Percentiles rank a stretch among this genome's conserved stretches.
Evolutionary conservation across 371 early-diverging fungal species (phyloP).

Genomic region (Nosema muscidifuracis): DNA sequence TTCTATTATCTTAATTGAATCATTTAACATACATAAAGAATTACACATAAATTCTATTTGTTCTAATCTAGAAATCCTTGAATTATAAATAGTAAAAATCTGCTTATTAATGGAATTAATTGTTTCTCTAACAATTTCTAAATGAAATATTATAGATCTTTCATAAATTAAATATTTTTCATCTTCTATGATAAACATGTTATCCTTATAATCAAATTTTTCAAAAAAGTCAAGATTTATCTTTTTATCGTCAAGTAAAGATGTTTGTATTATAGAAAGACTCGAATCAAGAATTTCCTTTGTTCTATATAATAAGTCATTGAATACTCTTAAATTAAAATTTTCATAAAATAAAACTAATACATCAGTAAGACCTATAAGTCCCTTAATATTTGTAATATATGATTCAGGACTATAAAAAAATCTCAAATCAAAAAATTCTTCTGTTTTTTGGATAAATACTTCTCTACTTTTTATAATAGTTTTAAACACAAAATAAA

Average conservation of each 20-base stretch:
- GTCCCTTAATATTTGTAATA: conserved; percentile 3
- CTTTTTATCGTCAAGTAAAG: not conserved
- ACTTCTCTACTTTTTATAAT: conserved; percentile 11
- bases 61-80: not conserved
- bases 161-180: not conserved
- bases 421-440: conserved; percentile 25
- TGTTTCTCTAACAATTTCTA: conserved; percentile 11
- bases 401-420: conserved; percentile 20
- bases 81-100: not conserved
- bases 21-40: not conserved
- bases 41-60: not conserved
- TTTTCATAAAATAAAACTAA: not conserved
- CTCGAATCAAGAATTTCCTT: not conserved
- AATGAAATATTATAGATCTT: conserved; percentile 1
- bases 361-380: conserved; percentile 11
- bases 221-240: not conserved
- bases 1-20: not conserved
- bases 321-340: not conserved
- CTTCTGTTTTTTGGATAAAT: conserved; percentile 15
- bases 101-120: not conserved
- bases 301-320: conserved; percentile 5
- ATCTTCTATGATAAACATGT: not conserved
- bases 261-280: not conserved
- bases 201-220: not conserved
- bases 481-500: conserved; percentile 3